These are phyloP conservation scores for Xylariaceae sp. DNA, from an alignment of 2,329 filamentous ascomycete genomes.

Conservation along the genomic window DNA sequence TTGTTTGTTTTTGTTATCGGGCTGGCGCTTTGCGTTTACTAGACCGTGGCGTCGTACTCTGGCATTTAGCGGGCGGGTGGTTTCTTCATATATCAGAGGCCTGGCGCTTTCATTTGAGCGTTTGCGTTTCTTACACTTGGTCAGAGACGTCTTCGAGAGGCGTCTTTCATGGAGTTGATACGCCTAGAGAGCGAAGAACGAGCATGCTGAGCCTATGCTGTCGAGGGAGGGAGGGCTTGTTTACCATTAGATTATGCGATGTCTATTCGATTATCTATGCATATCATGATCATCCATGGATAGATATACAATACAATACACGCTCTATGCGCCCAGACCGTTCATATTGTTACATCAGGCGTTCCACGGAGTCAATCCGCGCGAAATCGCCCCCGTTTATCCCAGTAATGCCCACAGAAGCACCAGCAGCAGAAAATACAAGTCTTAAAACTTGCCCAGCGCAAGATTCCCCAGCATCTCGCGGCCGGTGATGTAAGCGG, in stretches of 20 bases:
- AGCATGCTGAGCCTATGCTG: not conserved
- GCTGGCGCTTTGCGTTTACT: slow-evolving; percentile 1
- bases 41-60: too few relatives aligned
- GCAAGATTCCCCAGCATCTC: slow-evolving; percentile 74
- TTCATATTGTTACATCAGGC: not conserved
- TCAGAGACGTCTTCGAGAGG: too few relatives aligned
- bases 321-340: not conserved
- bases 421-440: too few relatives aligned
- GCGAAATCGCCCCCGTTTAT: too few relatives aligned
- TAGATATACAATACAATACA: not conserved
- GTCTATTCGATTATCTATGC: not conserved
- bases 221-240: not conserved
- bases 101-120: too few relatives aligned
- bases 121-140: too few relatives aligned
- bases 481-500: slow-evolving; percentile 65
- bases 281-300: not conserved
- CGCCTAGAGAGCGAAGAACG: not conserved
- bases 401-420: too few relatives aligned
- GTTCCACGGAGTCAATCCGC: not conserved
- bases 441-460: slow-evolving; percentile 62
- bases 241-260: slow-evolving; percentile 4
- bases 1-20: not conserved
- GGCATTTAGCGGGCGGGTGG: too few relatives aligned
- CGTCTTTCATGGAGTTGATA: not conserved
- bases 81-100: too few relatives aligned